Evolutionary conservation across 176 grass and related monocot species (phyloP).

Genomic region (Eremochloa ophiuroides): DNA sequence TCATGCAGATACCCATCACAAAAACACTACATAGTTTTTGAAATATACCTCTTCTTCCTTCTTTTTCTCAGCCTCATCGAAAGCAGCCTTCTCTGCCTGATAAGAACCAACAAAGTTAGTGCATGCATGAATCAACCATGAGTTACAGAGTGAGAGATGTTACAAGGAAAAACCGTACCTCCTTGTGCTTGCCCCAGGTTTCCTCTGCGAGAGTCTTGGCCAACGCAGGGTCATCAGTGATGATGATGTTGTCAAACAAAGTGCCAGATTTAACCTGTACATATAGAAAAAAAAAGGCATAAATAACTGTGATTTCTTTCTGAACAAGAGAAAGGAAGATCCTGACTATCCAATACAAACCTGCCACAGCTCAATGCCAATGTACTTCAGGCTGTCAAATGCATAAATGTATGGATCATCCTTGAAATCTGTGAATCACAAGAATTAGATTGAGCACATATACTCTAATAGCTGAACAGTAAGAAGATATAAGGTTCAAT

Average conservation of each 20-base stretch:
- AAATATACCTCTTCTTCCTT: conserved; percentile 73
- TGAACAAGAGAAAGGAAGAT: not conserved
- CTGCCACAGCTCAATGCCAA: conserved; percentile 99
- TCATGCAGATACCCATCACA: not conserved
- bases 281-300: not conserved
- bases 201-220: conserved; percentile 82
- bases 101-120: not conserved
- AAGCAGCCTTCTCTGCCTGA: conserved; percentile 91
- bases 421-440: conserved; percentile 74
- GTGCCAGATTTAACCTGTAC: conserved; percentile 89
- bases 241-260: conserved; percentile 83
- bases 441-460: not conserved
- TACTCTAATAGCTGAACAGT: not conserved
- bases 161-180: conserved; percentile 39
- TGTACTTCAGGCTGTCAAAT: conserved; percentile 75
- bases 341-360: conserved; percentile 12
- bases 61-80: conserved; percentile 90
- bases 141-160: not conserved
- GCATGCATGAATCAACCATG: not conserved
- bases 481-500: not conserved
- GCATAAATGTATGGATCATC: conserved; percentile 80
- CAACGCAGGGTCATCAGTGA: conserved; percentile 71
- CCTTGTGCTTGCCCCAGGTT: conserved; percentile 84
- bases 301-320: not conserved
- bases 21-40: not conserved